phyloP scores from a whole-genome alignment of 305 asterid genomes.

The Solanum hybrid region DNA sequence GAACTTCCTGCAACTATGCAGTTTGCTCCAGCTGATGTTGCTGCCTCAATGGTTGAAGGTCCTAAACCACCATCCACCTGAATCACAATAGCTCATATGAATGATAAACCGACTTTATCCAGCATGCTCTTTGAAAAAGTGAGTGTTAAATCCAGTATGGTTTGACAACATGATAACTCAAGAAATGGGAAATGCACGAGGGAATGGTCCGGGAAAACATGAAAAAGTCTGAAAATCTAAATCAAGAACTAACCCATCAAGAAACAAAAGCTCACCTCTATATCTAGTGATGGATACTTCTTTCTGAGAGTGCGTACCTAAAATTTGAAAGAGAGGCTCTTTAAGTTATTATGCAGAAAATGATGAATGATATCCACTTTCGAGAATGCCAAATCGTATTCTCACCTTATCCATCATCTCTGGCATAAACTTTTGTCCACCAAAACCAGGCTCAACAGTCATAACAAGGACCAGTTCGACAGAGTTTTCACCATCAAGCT shows the following conservation, averaged over 20 bases:
- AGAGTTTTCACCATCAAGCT: conserved; percentile 50
- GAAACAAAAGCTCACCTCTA: conserved; percentile 44
- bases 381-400: neutral
- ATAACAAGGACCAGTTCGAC: conserved; percentile 88
- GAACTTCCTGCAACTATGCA: conserved; percentile 86
- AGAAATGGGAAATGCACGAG: neutral
- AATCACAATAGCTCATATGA: neutral
- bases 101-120: neutral
- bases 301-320: conserved; percentile 49
- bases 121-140: neutral
- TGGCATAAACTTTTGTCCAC: conserved; percentile 96
- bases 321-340: neutral
- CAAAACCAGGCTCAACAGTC: conserved; percentile 98
- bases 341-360: neutral
- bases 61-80: conserved; percentile 93
- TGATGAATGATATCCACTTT: neutral
- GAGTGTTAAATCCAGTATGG: neutral
- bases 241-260: neutral
- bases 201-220: neutral
- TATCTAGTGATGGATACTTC: conserved; percentile 59
- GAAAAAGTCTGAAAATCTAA: neutral
- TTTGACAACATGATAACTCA: neutral
- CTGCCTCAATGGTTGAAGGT: conserved; percentile 65
- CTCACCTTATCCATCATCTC: conserved; percentile 65
- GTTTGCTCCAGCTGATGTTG: conserved; percentile 73